Conservation (phyloP, 2,329 filamentous ascomycete genomes). For the Berkeleyomyces rouxiae region DNA sequence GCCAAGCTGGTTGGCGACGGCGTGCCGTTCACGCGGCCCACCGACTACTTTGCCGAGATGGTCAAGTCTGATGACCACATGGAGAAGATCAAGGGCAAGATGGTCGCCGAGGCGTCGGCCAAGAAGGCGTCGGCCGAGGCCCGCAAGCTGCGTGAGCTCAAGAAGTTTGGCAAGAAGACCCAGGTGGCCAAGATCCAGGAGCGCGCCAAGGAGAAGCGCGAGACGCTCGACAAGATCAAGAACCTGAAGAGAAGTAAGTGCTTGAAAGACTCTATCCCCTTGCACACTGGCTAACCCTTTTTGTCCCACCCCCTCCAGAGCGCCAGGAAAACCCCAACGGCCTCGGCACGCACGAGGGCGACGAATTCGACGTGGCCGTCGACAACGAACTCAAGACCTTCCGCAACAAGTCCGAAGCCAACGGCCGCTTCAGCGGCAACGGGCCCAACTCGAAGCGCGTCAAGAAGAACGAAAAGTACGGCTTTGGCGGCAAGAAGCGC, state of each 20-base stretch:
- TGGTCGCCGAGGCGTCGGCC: conserved; percentile 76
- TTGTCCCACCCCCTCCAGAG: conserved; percentile 38
- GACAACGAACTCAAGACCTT: conserved; percentile 42
- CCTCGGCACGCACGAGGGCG: conserved; percentile 53
- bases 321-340: conserved; percentile 53
- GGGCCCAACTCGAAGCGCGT: conserved; percentile 54
- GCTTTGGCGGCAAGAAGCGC: conserved; percentile 91
- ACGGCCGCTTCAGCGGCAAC: conserved; percentile 23
- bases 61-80: conserved; percentile 97
- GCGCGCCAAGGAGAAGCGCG: conserved; percentile 77
- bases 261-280: neutral
- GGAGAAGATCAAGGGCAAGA: conserved; percentile 86
- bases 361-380: conserved; percentile 81
- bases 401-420: conserved; percentile 23
- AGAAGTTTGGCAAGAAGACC: conserved; percentile 98
- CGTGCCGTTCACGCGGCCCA: conserved; percentile 71
- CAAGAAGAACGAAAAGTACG: conserved; percentile 91
- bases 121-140: conserved; percentile 91
- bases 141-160: conserved; percentile 78
- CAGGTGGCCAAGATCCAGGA: conserved; percentile 94
- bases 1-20: conserved; percentile 64
- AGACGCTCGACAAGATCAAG: conserved; percentile 91
- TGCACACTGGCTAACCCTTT: conserved; percentile 17
- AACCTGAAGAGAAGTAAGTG: conserved; percentile 81
- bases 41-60: conserved; percentile 98